phyloP scores from a whole-genome alignment of 2,329 filamentous ascomycete genomes.

The Aspergillus spinulosporus region DNA sequence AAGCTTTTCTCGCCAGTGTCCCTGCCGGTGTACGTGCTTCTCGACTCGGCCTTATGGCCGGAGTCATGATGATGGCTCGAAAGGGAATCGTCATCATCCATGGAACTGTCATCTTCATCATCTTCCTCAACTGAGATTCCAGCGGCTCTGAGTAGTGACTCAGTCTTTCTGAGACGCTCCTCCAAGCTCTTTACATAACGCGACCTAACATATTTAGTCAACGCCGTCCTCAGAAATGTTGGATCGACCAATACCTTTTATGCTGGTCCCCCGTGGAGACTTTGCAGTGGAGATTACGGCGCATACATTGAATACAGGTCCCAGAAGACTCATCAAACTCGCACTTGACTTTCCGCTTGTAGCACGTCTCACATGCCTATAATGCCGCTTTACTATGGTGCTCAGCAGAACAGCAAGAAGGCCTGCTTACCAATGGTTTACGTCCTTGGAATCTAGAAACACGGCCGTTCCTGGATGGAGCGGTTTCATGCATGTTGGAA shows the following conservation, averaged over 20 bases:
- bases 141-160: slow-evolving; percentile 78
- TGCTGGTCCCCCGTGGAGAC: slow-evolving; percentile 86
- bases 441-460: slow-evolving; percentile 14
- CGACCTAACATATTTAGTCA: slow-evolving; percentile 56
- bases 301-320: slow-evolving; percentile 80
- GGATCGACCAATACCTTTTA: slow-evolving; percentile 67
- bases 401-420: slow-evolving; percentile 2
- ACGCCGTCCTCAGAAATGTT: not conserved
- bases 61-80: slow-evolving; percentile 21
- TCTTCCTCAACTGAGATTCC: slow-evolving; percentile 69
- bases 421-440: slow-evolving; percentile 26
- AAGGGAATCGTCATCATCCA: slow-evolving; percentile 43
- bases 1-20: slow-evolving; percentile 1
- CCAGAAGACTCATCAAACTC: slow-evolving; percentile 78
- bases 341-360: slow-evolving; percentile 87
- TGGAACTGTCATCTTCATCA: slow-evolving; percentile 16
- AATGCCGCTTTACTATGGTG: slow-evolving; percentile 18
- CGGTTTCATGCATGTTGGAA: slow-evolving; percentile 9
- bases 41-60: slow-evolving; percentile 11
- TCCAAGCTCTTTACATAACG: slow-evolving; percentile 94
- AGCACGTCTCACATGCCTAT: slow-evolving; percentile 87
- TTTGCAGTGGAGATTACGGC: slow-evolving; percentile 91
- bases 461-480: slow-evolving; percentile 12
- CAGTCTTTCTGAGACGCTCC: slow-evolving; percentile 87
- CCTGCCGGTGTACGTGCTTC: not conserved